Base-by-base conservation (phyloP, 371 early-diverging fungal species). In the Gilbertella persicaria region DNA sequence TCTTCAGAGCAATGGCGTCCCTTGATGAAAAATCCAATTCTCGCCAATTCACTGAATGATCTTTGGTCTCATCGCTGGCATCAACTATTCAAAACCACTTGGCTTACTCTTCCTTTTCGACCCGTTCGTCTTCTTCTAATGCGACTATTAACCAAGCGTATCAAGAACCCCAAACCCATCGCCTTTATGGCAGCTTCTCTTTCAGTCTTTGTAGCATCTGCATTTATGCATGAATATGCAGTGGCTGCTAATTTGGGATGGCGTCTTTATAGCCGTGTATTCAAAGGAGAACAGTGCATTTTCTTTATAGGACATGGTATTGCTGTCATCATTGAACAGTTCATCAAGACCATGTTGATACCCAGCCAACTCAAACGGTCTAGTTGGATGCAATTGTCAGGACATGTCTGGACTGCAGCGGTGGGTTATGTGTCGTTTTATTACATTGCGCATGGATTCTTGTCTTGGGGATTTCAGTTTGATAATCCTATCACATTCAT, bases 1-100 rank as follows among this genome's bases (percentile, higher is more conserved):
- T 67, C 71, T 17, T 62, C 62, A 35, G 76, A 72, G 37, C 76
- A 70, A 58, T 76, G 65, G 66, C 61, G 66, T 10, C 38, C 60
- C 0, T 48, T 69, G 45, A 72, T 76, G 71, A 37, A 29, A 2
- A 16, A 70, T 42, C 76, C 76, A 25, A 44, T 70, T 29, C 23
- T 59, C 1, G 50, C 76, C 1, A 28, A 41, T 3, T 66, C 71
- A 0, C 30, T 76, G 21, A 63, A 66, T 25, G 64, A 63, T 1
- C 50, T 76, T 14, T 76, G 76, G 76, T 69, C 76, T 4, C 8
- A 50, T 8, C 65, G 73, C 9, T 76, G 76, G 76, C 76, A 76
- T 45, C 64, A 64, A 42, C 26, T 70, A 0, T 60, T 72, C 25
- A 70, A 66, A 44, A 50, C 61, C 1, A 67, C 73, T 1, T 76